These are phyloP conservation scores for Hymenoscyphus linearis DNA, from an alignment of 2,329 filamentous ascomycete genomes.

Conservation along the genomic window DNA sequence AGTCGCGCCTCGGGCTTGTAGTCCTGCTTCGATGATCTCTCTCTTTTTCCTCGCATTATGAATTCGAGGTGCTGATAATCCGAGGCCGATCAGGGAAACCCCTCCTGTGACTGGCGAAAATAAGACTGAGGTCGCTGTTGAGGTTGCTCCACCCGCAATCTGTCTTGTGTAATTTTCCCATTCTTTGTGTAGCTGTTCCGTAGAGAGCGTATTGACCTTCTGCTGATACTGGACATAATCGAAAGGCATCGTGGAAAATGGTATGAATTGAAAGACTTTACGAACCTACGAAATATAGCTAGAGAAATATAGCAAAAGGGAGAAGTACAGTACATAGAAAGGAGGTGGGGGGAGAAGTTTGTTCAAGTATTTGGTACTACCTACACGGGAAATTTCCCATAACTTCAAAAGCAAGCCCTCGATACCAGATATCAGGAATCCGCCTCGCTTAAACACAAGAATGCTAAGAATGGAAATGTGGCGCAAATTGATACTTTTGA, in stretches of 20 bases:
- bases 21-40: constrained; percentile 37
- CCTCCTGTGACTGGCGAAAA: constrained; percentile 37
- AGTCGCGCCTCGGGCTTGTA: constrained; percentile 32
- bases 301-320: neutral
- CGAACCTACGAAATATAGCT: neutral
- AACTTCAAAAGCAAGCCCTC: neutral
- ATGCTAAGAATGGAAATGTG: constrained; percentile 1
- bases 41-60: constrained; percentile 40
- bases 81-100: constrained; percentile 37
- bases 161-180: constrained; percentile 41
- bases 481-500: neutral
- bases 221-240: constrained; percentile 37
- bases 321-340: neutral
- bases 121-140: constrained; percentile 35
- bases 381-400: neutral
- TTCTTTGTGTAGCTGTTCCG: constrained; percentile 37
- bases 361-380: neutral
- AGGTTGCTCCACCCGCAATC: constrained; percentile 37
- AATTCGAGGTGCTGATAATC: constrained; percentile 36
- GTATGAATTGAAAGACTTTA: neutral
- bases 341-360: neutral
- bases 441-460: neutral
- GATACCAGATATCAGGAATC: neutral
- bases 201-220: constrained; percentile 35
- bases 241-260: constrained; percentile 33